Conservation (phyloP, 2,329 filamentous ascomycete species). For the Lachnellula suecica region DNA sequence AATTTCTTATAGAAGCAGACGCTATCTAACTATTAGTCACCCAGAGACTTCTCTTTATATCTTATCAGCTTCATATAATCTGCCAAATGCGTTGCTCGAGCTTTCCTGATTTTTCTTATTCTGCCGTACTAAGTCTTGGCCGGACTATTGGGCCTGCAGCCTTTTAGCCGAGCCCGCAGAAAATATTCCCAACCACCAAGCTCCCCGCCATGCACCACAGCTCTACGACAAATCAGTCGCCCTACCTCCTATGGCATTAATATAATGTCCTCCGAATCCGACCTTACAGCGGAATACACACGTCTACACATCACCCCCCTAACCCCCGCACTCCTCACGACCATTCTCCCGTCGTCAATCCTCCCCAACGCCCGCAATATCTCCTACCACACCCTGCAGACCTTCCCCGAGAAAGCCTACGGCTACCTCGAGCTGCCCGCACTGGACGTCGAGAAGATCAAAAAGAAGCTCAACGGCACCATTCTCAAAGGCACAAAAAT, state of each 20-base stretch:
- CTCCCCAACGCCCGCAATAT: slow-evolving; percentile 71
- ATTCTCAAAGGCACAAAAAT: slow-evolving; percentile 84
- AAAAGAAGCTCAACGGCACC: slow-evolving; percentile 85
- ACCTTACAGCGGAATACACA: too few relatives aligned
- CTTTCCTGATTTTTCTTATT: background rate
- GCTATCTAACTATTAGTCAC: too few relatives aligned
- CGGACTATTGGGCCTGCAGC: background rate
- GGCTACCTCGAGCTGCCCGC: slow-evolving; percentile 83
- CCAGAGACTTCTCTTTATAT: too few relatives aligned
- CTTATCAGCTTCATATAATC: too few relatives aligned
- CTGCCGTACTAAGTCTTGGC: background rate
- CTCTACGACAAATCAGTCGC: background rate
- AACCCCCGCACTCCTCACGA: slow-evolving; percentile 68
- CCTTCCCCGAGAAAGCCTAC: slow-evolving; percentile 87
- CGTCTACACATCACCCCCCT: slow-evolving; percentile 89
- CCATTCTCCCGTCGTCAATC: slow-evolving; percentile 68
- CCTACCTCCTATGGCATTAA: background rate
- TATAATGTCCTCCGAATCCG: slow-evolving; percentile 3
- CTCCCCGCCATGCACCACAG: background rate
- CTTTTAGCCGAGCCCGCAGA: slow-evolving; percentile 1
- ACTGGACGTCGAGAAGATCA: slow-evolving; percentile 84
- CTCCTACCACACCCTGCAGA: slow-evolving; percentile 83
- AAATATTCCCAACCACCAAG: background rate
- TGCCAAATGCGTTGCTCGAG: background rate
- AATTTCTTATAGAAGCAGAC: too few relatives aligned